phyloP scores from a whole-genome alignment of 2,329 filamentous ascomycete species.

The Diaporthe longicolla region DNA sequence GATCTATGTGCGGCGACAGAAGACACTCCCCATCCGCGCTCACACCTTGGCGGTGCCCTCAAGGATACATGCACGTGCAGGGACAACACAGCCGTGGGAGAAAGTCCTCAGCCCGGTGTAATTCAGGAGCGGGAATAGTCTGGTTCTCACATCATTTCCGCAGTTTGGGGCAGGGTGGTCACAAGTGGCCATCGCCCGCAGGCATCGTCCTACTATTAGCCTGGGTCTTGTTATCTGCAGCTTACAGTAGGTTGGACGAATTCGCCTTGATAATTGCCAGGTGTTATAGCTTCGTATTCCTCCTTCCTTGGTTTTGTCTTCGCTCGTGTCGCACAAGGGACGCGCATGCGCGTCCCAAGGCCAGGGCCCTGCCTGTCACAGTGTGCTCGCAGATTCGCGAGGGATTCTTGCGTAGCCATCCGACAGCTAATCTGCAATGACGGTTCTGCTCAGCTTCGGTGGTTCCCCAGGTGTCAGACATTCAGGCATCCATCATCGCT shows the following conservation, averaged over 20 bases:
- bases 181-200: slow-evolving; percentile 9
- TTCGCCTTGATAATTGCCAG: slow-evolving; percentile 27
- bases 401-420: neutral
- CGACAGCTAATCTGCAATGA: neutral
- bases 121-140: neutral
- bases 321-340: slow-evolving; percentile 8
- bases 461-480: neutral
- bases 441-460: neutral
- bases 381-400: neutral
- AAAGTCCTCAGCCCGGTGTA: neutral
- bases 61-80: neutral
- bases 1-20: neutral
- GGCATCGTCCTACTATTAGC: neutral
- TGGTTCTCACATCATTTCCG: neutral
- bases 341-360: neutral
- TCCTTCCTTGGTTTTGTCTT: neutral
- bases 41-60: neutral
- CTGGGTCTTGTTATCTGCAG: slow-evolving; percentile 9
- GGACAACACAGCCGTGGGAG: neutral
- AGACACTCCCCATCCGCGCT: neutral
- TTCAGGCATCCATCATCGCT: neutral
- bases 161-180: neutral
- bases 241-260: neutral
- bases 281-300: slow-evolving; percentile 31
- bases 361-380: neutral